phyloP scores from a whole-genome alignment of 2,329 filamentous ascomycete genomes.

The Coniochaeta ligniaria region DNA sequence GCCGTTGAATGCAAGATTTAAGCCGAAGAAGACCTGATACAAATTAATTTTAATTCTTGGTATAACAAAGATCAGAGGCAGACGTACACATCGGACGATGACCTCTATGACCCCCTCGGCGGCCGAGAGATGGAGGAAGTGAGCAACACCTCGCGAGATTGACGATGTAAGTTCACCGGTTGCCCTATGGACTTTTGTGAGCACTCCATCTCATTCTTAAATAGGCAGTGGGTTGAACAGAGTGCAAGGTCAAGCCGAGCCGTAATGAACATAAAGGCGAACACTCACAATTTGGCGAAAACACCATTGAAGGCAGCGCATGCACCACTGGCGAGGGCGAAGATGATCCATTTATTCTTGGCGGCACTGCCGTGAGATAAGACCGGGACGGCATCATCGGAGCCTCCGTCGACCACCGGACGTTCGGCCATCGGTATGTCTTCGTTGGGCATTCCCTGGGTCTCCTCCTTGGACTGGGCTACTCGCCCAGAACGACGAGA shows the following conservation, averaged over 20 bases:
- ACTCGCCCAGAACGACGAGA: background rate
- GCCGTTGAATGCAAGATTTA: conserved; percentile 70
- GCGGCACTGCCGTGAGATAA: background rate
- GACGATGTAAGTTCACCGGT: conserved; percentile 47
- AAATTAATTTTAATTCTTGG: background rate
- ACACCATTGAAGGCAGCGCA: conserved; percentile 78
- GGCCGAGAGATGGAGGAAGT: conserved; percentile 32
- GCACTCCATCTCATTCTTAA: background rate
- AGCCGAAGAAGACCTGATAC: conserved; percentile 61
- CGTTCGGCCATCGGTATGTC: background rate
- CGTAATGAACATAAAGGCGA: background rate
- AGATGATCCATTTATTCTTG: conserved; percentile 53
- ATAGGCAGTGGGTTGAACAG: background rate
- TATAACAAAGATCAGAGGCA: too few relatives aligned
- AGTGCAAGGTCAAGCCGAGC: too few relatives aligned
- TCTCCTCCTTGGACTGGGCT: background rate
- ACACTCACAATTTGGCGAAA: conserved; percentile 70
- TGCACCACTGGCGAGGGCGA: conserved; percentile 66
- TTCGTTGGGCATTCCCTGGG: background rate
- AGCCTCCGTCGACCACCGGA: background rate
- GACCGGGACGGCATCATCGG: conserved; percentile 15
- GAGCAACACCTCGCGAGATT: conserved; percentile 37
- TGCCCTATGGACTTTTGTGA: conserved; percentile 31
- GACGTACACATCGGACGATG: conserved; percentile 39
- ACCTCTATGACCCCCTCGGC: conserved; percentile 38